Percentiles rank a stretch among this genome's conserved stretches.
Conservation (phyloP, 2,329 filamentous ascomycete genomes). For the Aureobasidium sp. region DNA sequence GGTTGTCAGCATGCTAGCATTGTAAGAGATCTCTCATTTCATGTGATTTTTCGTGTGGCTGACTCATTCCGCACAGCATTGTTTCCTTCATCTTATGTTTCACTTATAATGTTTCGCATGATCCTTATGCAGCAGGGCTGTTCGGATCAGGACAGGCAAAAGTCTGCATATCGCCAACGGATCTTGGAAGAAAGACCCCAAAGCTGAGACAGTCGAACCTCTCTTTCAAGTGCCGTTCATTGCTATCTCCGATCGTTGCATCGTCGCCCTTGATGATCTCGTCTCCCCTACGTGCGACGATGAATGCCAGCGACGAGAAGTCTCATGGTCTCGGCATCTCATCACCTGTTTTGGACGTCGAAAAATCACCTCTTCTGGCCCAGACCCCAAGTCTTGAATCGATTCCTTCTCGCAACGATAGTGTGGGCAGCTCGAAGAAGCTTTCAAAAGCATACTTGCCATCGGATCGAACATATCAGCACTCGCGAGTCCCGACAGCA, state of each 20-base stretch:
- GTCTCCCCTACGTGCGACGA: neutral
- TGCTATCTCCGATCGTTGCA: neutral
- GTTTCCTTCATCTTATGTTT: conserved; percentile 5
- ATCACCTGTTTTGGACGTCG: neutral
- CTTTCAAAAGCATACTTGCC: neutral
- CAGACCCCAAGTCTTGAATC: neutral
- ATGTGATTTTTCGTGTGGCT: neutral
- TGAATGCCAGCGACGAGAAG: neutral
- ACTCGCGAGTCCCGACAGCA: neutral
- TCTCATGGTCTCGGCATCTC: neutral
- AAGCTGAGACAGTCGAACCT: neutral
- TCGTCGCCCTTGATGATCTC: conserved; percentile 2
- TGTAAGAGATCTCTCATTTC: neutral
- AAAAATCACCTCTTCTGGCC: neutral
- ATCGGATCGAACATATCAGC: neutral
- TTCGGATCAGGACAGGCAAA: neutral
- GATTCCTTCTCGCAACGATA: neutral
- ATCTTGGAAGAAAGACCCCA: neutral
- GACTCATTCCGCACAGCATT: neutral
- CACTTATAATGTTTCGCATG: conserved; percentile 1
- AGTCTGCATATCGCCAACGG: neutral
- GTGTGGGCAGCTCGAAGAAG: neutral
- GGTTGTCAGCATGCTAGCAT: conserved; percentile 1
- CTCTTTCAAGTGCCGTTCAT: conserved; percentile 8
- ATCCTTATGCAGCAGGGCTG: conserved; percentile 4